Percentiles rank a stretch among this genome's conserved stretches.
Evolutionary conservation across 2,329 filamentous ascomycete genomes (phyloP).

Genomic region (Arthrobotrys entomopaga): DNA sequence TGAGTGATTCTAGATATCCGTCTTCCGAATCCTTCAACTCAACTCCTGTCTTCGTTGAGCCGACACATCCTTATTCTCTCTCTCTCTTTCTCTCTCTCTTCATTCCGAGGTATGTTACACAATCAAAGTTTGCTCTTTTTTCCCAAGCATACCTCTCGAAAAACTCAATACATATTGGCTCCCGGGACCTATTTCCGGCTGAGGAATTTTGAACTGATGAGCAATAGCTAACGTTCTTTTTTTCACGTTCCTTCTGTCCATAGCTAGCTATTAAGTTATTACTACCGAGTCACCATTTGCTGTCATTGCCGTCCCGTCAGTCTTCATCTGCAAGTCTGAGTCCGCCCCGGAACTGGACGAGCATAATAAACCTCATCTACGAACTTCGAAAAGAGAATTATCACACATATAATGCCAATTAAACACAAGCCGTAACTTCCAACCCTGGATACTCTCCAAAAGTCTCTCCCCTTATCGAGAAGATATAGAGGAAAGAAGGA

Average conservation of each 20-base stretch:
- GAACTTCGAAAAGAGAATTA: neutral
- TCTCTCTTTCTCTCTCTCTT: constrained; percentile 25
- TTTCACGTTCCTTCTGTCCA: neutral
- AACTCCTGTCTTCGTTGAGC: too few relatives aligned
- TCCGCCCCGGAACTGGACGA: too few relatives aligned
- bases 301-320: neutral
- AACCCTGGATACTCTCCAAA: constrained; percentile 51
- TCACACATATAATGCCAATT: constrained; percentile 53
- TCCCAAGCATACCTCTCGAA: constrained; percentile 27
- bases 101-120: constrained; percentile 53
- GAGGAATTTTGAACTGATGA: constrained; percentile 18
- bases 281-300: neutral
- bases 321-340: too few relatives aligned
- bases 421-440: constrained; percentile 54
- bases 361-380: too few relatives aligned
- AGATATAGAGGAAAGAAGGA: constrained; percentile 21
- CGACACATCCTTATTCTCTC: neutral
- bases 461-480: constrained; percentile 16
- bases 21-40: too few relatives aligned
- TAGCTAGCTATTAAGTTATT: neutral
- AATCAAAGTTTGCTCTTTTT: constrained; percentile 50
- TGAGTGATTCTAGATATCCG: too few relatives aligned
- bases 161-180: constrained; percentile 16
- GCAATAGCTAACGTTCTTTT: constrained; percentile 23
- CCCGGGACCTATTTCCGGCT: constrained; percentile 13